These are phyloP conservation scores for Parsonsia alboflavescens DNA, from an alignment of 257 asterid species.

Conservation along the genomic window DNA sequence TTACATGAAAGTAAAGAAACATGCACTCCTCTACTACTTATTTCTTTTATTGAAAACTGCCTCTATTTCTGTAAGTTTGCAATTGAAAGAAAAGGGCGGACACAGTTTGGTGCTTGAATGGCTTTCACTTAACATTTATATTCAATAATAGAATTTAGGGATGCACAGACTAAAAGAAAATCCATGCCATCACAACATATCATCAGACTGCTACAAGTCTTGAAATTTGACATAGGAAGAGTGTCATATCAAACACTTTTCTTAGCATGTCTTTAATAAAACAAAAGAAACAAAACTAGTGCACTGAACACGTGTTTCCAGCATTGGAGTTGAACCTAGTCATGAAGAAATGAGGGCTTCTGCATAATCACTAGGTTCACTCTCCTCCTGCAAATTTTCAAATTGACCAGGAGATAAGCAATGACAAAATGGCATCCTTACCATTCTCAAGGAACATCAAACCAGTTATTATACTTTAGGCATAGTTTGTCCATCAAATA, in stretches of 20 bases:
- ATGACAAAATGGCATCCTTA: not conserved
- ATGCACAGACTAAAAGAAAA: not conserved
- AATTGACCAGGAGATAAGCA: not conserved
- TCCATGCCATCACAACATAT: not conserved
- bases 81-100: not conserved
- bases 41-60: not conserved
- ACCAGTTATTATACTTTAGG: not conserved
- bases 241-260: not conserved
- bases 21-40: not conserved
- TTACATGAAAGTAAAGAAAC: not conserved
- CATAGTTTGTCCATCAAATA: not conserved
- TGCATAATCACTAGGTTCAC: not conserved
- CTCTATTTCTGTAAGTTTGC: not conserved
- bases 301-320: not conserved
- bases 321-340: not conserved
- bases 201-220: not conserved
- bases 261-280: not conserved
- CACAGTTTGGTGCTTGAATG: not conserved
- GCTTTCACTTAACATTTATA: not conserved
- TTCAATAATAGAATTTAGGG: no score
- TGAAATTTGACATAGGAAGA: not conserved
- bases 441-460: not conserved
- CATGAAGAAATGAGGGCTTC: not conserved
- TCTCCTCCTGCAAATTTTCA: not conserved
- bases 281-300: not conserved